Base-by-base conservation (phyloP, 805 yeast species). In the Clavispora fructus region DNA sequence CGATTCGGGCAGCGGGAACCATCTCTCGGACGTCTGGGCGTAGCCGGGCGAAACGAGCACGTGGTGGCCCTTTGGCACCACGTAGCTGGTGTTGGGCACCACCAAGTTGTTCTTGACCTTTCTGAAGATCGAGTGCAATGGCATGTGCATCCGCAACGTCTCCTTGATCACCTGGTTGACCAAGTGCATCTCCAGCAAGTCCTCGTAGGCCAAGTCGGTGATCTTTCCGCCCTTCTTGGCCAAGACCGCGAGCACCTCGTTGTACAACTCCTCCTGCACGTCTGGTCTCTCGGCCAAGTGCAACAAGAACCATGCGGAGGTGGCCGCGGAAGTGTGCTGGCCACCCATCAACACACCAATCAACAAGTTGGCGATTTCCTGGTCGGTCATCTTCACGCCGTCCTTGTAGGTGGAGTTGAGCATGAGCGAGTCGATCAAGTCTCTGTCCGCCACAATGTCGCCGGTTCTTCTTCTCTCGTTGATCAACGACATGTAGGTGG, bases 281-380 rank as follows among this genome's bases (percentile, higher is more conserved):
- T 87, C 85, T 40, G 95, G 95, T 59, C 80, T 75, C 59, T 85
- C 95, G 54, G 90, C 97, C 51, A 94, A 76, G 63, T 94, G 98
- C 54, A 94, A 77, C 62, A 94, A 73, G 61, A 83, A 82, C 99
- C 99, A 94, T 14, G 97, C 86, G 35, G 96, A 87, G 19, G 99
- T 94, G 23, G 98, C 79, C 39, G 98, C 94, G 52, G 96, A 86
- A 26, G 99, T 94, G 68, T 94, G 99, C 74, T 94, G 99, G 52
- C 99, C 99, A 60, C 99, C 99, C 99, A 94, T 94, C 51, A 94
- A 76, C 45, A 94, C 85, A 67, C 98, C 99, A 67, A 94, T 92
- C 65, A 90, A 74, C 66, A 94, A 75, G 68, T 91, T 87, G 42
- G 98, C 94, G 61, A 94, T 89, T 71, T 94, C 96, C 65, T 84